A percentile compares a stretch with the other conserved stretches of the same genome.
These are phyloP conservation scores for Aquilaria sinensis DNA, from an alignment of 345 rosid genomes.

Conservation along the genomic window DNA sequence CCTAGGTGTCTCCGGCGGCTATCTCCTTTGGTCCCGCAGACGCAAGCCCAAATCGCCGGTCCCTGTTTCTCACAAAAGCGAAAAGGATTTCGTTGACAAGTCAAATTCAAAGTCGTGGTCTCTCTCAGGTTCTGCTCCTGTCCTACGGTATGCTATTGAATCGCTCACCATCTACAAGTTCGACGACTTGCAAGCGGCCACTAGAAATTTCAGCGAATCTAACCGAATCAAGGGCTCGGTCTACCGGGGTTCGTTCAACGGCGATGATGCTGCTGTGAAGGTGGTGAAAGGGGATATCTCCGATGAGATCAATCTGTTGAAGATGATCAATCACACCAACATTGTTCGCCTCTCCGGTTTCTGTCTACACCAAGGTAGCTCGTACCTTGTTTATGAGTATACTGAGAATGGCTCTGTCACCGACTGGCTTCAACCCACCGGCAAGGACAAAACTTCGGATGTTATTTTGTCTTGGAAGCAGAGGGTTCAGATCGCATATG, in stretches of 20 bases:
- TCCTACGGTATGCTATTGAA: conserved; percentile 47
- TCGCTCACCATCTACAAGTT: conserved; percentile 58
- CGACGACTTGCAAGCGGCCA: conserved; percentile 51
- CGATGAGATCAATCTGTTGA: conserved; percentile 66
- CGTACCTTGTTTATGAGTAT: conserved; percentile 78
- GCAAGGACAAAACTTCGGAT: conserved; percentile 13
- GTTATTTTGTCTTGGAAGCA: conserved; percentile 64
- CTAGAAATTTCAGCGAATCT: conserved; percentile 47
- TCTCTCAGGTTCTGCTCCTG: conserved; percentile 30
- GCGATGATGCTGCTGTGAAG: conserved; percentile 74
- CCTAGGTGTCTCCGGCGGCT: conserved; percentile 24
- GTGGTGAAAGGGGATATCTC: conserved; percentile 79
- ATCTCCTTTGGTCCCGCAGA: conserved; percentile 20
- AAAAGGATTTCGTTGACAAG: conserved; percentile 9
- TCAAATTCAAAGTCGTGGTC: conserved; percentile 39
- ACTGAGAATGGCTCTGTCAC: conserved; percentile 62
- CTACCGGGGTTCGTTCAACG: conserved; percentile 56
- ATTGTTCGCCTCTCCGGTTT: conserved; percentile 84
- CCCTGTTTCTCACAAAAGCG: conserved; percentile 10
- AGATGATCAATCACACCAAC: conserved; percentile 72
- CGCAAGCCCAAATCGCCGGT: conserved; percentile 12
- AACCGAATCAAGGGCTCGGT: conserved; percentile 64
- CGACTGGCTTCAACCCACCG: conserved; percentile 49
- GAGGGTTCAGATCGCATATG: conserved; percentile 67
- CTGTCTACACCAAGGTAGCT: conserved; percentile 63